phyloP scores from a whole-genome alignment of 257 asterid species.

The Dorcoceras hygrometricum region DNA sequence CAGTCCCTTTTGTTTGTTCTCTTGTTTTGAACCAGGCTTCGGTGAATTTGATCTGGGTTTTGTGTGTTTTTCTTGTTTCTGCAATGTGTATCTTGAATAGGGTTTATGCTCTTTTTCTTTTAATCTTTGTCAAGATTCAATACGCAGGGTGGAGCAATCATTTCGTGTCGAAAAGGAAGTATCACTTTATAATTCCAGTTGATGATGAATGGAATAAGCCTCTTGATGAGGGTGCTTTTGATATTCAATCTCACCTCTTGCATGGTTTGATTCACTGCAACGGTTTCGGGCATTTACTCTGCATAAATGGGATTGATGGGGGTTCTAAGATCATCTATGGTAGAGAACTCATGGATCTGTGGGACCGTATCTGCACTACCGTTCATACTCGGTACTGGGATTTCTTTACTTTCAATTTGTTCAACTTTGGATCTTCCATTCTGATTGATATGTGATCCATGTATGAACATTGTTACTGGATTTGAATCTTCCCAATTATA shows the following conservation, averaged over 20 bases:
- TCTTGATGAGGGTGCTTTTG: conserved; percentile 50
- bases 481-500: not conserved
- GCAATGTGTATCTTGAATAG: conserved; percentile 5
- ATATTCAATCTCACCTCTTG: conserved; percentile 62
- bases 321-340: conserved; percentile 68
- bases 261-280: conserved; percentile 89
- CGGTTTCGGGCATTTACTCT: conserved; percentile 81
- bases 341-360: conserved; percentile 74
- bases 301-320: conserved; percentile 81
- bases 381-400: conserved; percentile 55
- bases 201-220: conserved; percentile 68
- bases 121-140: not conserved
- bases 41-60: conserved; percentile 5
- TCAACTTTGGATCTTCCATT: not conserved
- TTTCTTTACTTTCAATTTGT: not conserved
- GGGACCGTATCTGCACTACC: conserved; percentile 77
- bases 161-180: conserved; percentile 75
- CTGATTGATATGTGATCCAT: conserved; percentile 16
- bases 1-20: conserved; percentile 16
- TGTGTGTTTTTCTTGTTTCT: not conserved
- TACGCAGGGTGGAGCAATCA: conserved; percentile 87
- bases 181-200: conserved; percentile 77
- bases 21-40: conserved; percentile 8
- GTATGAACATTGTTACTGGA: not conserved
- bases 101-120: conserved; percentile 12